phyloP scores from a whole-genome alignment of 2,329 filamentous ascomycete genomes.

The Clonostachys chloroleuca region DNA sequence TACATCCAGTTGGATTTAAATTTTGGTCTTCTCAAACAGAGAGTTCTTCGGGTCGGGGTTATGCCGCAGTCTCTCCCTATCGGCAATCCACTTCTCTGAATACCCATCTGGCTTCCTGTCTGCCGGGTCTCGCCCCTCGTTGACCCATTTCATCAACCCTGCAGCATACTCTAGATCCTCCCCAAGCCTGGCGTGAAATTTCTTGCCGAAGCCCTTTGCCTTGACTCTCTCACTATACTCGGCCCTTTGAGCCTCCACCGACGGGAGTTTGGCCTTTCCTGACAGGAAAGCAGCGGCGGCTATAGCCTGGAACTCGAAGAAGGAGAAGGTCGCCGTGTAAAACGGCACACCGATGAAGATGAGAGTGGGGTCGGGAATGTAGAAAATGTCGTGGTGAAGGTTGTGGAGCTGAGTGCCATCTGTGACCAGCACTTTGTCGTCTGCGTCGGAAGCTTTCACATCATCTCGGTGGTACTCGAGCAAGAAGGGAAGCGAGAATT shows the following conservation, averaged over 20 bases:
- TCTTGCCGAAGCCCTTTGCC: conserved; percentile 9
- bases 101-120: too few relatives aligned
- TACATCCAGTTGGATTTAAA: too few relatives aligned
- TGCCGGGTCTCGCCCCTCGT: too few relatives aligned
- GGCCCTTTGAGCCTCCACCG: background rate
- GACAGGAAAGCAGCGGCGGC: conserved; percentile 45
- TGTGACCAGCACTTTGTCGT: conserved; percentile 46
- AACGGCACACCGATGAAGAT: conserved; percentile 62
- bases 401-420: conserved; percentile 63
- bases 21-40: too few relatives aligned
- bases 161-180: too few relatives aligned
- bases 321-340: conserved; percentile 61
- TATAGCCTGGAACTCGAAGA: conserved; percentile 68
- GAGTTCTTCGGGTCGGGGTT: too few relatives aligned
- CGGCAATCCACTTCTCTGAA: too few relatives aligned
- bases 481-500: conserved; percentile 63
- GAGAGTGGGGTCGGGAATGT: conserved; percentile 61
- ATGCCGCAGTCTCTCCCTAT: too few relatives aligned
- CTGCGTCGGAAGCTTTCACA: too few relatives aligned
- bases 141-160: too few relatives aligned
- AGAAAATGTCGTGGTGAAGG: conserved; percentile 67
- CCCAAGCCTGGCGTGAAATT: conserved; percentile 8
- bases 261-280: background rate
- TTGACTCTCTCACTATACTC: conserved; percentile 12
- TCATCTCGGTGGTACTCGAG: conserved; percentile 36